These are phyloP conservation scores for Tylopilus rubrobrunneus DNA, from an alignment of 768 basidiomycete genomes.

Conservation along the genomic window DNA sequence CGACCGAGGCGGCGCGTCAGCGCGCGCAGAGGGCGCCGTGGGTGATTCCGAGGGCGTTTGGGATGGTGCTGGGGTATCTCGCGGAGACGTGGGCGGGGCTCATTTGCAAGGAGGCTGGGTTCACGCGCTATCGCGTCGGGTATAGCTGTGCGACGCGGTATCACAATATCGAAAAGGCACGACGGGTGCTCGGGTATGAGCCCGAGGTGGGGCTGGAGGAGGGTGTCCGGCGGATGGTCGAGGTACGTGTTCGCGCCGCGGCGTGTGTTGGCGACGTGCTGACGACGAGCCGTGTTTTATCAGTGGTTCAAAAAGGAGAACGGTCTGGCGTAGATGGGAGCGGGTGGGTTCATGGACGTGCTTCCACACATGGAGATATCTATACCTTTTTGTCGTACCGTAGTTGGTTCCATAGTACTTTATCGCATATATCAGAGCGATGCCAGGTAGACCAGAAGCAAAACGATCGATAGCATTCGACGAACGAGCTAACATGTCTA, in stretches of 20 bases:
- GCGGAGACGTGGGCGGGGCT: constrained; percentile 75
- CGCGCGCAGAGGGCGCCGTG: constrained; percentile 34
- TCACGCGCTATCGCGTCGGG: constrained; percentile 81
- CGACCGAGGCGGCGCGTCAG: constrained; percentile 42
- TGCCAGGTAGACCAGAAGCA: too few species aligned
- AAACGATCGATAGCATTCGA: neutral
- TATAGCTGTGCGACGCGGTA: constrained; percentile 78
- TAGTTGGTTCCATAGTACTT: neutral
- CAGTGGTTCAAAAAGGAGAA: constrained; percentile 33
- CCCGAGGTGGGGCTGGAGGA: constrained; percentile 87
- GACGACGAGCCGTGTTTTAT: neutral
- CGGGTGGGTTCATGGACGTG: neutral
- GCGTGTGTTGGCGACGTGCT: neutral
- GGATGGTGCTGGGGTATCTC: constrained; percentile 64
- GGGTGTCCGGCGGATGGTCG: constrained; percentile 74
- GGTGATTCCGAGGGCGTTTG: constrained; percentile 59
- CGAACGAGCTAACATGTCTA: too few species aligned
- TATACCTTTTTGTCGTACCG: neutral
- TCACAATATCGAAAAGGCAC: constrained; percentile 93
- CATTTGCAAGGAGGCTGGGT: constrained; percentile 73
- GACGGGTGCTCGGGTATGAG: constrained; percentile 89
- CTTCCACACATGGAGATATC: neutral
- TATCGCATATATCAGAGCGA: too few species aligned
- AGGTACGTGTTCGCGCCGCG: constrained; percentile 44
- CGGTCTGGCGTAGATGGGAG: constrained; percentile 17